phyloP scores from a whole-genome alignment of 106 monocot genomes.

The Apostasia ramifera region DNA sequence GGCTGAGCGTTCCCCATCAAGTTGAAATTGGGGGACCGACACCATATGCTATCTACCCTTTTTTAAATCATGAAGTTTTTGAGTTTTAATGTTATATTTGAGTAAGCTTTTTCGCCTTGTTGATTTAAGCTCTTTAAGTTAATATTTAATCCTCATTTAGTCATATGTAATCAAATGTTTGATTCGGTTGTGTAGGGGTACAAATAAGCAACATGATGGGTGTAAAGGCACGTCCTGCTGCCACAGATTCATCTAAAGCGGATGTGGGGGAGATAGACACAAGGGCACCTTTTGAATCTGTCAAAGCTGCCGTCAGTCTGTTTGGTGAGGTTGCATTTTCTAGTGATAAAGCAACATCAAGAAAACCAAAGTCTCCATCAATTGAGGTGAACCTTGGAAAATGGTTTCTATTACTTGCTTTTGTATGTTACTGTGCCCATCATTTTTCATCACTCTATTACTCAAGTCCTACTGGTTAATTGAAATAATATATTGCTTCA shows the following conservation, averaged over 20 bases:
- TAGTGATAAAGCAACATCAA: slow-evolving; percentile 26
- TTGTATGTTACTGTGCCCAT: not conserved
- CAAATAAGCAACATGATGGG: slow-evolving; percentile 29
- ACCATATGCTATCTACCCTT: not conserved
- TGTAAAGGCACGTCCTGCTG: slow-evolving; percentile 36
- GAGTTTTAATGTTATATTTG: not conserved
- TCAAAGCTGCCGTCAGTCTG: slow-evolving; percentile 79
- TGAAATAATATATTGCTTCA: no score
- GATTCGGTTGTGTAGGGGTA: not conserved
- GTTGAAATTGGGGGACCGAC: no score
- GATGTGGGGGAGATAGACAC: slow-evolving; percentile 87
- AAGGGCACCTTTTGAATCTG: slow-evolving; percentile 77
- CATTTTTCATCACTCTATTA: no score
- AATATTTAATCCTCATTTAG: not conserved
- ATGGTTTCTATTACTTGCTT: not conserved
- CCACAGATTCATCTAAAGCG: slow-evolving; percentile 30
- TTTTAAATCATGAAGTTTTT: no score
- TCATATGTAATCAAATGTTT: not conserved
- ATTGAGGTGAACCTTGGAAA: not conserved
- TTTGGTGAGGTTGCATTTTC: slow-evolving; percentile 61
- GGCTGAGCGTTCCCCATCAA: no score
- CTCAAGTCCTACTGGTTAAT: no score
- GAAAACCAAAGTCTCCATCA: slow-evolving; percentile 35
- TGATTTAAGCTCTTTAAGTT: no score
- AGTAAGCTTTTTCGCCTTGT: not conserved